phyloP scores from a whole-genome alignment of 129 eudicot species.

The Saposhnikovia divaricata region DNA sequence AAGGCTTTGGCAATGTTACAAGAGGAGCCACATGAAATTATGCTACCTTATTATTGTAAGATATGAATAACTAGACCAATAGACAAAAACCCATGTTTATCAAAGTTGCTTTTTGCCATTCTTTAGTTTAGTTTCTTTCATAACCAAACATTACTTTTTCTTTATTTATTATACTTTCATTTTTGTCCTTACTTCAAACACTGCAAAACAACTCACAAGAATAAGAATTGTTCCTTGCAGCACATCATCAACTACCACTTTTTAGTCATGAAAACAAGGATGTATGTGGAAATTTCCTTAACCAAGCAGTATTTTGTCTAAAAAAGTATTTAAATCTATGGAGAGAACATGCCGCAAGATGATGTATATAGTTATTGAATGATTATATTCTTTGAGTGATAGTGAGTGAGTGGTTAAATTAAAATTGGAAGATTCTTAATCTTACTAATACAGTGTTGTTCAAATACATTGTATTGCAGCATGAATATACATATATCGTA shows the following conservation, averaged over 20 bases:
- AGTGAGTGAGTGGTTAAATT: background rate
- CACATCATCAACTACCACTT: slow-evolving; percentile 6
- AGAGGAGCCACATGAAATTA: slow-evolving; percentile 15
- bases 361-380: background rate
- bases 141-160: slow-evolving; percentile 15
- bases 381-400: background rate
- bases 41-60: background rate
- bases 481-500: too few relatives aligned
- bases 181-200: slow-evolving; percentile 22
- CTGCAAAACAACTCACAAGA: slow-evolving; percentile 18
- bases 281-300: slow-evolving; percentile 12
- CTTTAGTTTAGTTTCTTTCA: slow-evolving; percentile 14
- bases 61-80: background rate
- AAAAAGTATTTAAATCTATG: background rate
- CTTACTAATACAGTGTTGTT: background rate
- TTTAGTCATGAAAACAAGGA: background rate
- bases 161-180: slow-evolving; percentile 14
- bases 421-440: background rate
- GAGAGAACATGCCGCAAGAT: slow-evolving; percentile 1
- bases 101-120: slow-evolving; percentile 21
- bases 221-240: slow-evolving; percentile 2
- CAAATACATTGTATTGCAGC: background rate
- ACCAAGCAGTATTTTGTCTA: slow-evolving; percentile 13
- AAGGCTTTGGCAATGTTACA: slow-evolving; percentile 2
- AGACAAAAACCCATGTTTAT: slow-evolving; percentile 24